These are phyloP conservation scores for Colletotrichum falcatum DNA, from an alignment of 2,329 filamentous ascomycete species.

Conservation along the genomic window DNA sequence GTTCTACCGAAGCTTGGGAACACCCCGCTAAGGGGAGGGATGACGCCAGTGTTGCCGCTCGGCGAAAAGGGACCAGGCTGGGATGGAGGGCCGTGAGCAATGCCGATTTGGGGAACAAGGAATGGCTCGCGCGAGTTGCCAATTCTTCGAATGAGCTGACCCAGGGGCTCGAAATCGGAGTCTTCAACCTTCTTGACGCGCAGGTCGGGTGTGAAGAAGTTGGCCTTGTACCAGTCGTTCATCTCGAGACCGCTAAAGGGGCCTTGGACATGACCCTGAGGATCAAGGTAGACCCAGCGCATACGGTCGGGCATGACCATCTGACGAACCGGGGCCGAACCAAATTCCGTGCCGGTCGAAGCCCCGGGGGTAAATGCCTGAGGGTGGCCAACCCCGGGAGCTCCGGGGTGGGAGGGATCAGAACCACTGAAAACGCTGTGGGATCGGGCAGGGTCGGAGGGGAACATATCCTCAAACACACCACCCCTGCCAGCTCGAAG, in stretches of 20 bases:
- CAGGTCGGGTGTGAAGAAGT: conserved; percentile 95
- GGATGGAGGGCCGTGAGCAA: conserved; percentile 80
- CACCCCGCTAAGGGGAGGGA: conserved; percentile 90
- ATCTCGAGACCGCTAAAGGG: conserved; percentile 97
- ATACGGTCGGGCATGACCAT: conserved; percentile 99
- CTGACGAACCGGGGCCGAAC: conserved; percentile 75
- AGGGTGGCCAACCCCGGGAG: conserved; percentile 42
- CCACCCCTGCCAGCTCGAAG: conserved; percentile 64
- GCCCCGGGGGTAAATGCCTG: conserved; percentile 44
- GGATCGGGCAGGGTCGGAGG: conserved; percentile 51
- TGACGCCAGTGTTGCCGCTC: conserved; percentile 69
- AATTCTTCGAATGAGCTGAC: conserved; percentile 93
- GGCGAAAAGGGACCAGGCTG: conserved; percentile 62
- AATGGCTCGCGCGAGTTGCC: conserved; percentile 98
- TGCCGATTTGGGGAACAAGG: conserved; percentile 95
- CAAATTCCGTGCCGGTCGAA: conserved; percentile 46
- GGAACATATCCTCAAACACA: conserved; percentile 67
- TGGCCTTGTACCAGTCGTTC: conserved; percentile 99
- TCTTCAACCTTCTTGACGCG: conserved; percentile 97
- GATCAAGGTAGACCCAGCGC: conserved; percentile 98
- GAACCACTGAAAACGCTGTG: conserved; percentile 45
- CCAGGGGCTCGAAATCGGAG: conserved; percentile 91
- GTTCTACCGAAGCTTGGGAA: conserved; percentile 98
- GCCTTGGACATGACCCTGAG: conserved; percentile 90
- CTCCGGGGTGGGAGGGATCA: conserved; percentile 44